Percentiles rank a stretch among this genome's conserved stretches.
Conservation (phyloP, 2,329 filamentous ascomycete genomes). For the Achaetomium macrosporum region DNA sequence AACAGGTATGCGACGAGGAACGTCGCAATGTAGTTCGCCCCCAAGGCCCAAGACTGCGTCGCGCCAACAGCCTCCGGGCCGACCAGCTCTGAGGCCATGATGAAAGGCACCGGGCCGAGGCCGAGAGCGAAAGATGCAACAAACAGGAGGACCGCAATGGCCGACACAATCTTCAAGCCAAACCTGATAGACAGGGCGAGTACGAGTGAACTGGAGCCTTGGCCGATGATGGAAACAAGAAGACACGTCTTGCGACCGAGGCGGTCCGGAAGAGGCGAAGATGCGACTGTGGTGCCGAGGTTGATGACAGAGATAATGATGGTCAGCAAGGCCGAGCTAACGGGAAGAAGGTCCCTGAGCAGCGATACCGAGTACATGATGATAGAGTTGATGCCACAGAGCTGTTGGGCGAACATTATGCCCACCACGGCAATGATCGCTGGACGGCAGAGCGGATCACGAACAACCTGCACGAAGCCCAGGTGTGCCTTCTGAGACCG, state of each 20-base stretch:
- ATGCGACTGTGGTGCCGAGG: conserved; percentile 72
- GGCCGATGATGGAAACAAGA: conserved; percentile 74
- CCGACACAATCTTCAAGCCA: conserved; percentile 67
- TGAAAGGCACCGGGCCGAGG: conserved; percentile 89
- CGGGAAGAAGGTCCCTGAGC: conserved; percentile 71
- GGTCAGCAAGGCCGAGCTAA: conserved; percentile 76
- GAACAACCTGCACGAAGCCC: conserved; percentile 60
- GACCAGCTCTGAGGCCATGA: conserved; percentile 86
- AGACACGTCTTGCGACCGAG: conserved; percentile 84
- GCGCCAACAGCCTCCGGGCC: conserved; percentile 86
- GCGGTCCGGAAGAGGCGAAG: conserved; percentile 78
- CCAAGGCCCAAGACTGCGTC: conserved; percentile 81
- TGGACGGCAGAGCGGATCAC: conserved; percentile 61
- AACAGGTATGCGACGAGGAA: conserved; percentile 95
- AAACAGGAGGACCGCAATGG: conserved; percentile 74
- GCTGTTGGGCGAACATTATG: conserved; percentile 88
- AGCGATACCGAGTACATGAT: conserved; percentile 98
- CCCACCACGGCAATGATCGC: conserved; percentile 79
- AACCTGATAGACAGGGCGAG: conserved; percentile 76
- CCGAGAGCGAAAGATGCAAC: conserved; percentile 87
- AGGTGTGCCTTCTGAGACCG: conserved; percentile 35
- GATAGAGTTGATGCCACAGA: conserved; percentile 92
- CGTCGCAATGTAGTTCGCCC: conserved; percentile 82
- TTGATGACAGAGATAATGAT: conserved; percentile 85
- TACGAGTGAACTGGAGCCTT: conserved; percentile 70